Evolutionary conservation across 345 rosid genomes (phyloP).

Genomic region (Euphorbia peplus): DNA sequence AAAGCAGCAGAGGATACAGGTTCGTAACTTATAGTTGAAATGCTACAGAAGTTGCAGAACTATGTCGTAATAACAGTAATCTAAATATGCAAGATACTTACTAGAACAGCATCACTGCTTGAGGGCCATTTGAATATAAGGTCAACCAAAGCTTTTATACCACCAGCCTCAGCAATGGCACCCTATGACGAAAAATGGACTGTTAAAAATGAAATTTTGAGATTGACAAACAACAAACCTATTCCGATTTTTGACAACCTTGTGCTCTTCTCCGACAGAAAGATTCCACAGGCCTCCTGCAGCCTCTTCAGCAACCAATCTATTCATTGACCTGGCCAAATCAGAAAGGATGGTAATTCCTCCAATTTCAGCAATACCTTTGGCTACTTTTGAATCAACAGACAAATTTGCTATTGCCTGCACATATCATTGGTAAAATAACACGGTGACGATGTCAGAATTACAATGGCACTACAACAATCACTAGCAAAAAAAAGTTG

Average conservation of each 20-base stretch:
- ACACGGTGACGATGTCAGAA: not conserved
- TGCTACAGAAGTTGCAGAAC: not conserved
- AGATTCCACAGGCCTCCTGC: conserved; percentile 47
- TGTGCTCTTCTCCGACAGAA: conserved; percentile 48
- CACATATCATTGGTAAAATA: conserved; percentile 4
- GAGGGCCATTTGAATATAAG: conserved; percentile 36
- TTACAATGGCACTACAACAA: not conserved
- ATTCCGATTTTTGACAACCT: conserved; percentile 28
- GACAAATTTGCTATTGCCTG: conserved; percentile 43
- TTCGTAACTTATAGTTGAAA: conserved; percentile 5
- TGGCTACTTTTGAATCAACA: conserved; percentile 38
- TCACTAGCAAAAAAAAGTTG: conserved; percentile 5
- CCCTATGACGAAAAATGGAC: conserved; percentile 22
- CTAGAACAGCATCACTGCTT: conserved; percentile 33
- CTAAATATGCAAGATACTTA: conserved; percentile 14
- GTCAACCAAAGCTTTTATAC: conserved; percentile 39
- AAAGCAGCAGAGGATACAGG: not conserved
- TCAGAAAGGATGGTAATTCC: conserved; percentile 36
- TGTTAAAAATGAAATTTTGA: not conserved
- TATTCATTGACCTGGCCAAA: conserved; percentile 37
- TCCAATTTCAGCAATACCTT: conserved; percentile 35
- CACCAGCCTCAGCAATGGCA: conserved; percentile 40
- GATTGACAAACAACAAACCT: conserved; percentile 1
- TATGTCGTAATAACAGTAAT: not conserved
- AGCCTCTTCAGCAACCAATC: conserved; percentile 41